A percentile compares a stretch with the other conserved stretches of the same genome.
Conservation (phyloP, 371 early-diverging fungal genomes). For the Mortierella sp. region DNA sequence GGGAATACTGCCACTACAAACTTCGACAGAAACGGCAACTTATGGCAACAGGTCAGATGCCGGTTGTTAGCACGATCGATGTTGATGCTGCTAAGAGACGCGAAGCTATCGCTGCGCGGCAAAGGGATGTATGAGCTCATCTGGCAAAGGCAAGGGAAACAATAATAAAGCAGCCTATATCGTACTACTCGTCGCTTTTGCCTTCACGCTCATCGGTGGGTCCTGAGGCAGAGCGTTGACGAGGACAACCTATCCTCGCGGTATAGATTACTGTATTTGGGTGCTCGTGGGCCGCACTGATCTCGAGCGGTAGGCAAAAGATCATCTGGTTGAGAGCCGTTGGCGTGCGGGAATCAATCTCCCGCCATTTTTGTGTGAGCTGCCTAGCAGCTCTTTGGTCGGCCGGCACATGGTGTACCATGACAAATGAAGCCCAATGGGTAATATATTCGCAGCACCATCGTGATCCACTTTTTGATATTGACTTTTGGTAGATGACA, state of each 20-base stretch:
- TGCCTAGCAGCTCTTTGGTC: background rate
- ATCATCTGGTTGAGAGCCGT: constrained; percentile 4
- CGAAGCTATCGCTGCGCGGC: constrained; percentile 53
- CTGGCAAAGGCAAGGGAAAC: background rate
- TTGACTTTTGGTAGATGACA: too few relatives aligned
- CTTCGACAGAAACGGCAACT: constrained; percentile 46
- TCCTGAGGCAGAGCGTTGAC: too few relatives aligned
- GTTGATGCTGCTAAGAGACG: constrained; percentile 42
- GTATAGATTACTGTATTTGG: too few relatives aligned
- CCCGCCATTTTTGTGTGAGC: constrained; percentile 6
- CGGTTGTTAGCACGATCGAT: constrained; percentile 47
- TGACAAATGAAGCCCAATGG: too few relatives aligned
- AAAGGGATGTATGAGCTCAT: constrained; percentile 25
- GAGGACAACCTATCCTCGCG: too few relatives aligned
- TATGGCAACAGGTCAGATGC: constrained; percentile 52
- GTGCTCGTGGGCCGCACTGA: background rate
- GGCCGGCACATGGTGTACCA: background rate
- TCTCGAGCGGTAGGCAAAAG: background rate
- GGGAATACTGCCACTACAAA: constrained; percentile 53
- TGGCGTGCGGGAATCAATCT: background rate
- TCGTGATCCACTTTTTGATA: too few relatives aligned
- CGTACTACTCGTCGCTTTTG: too few relatives aligned
- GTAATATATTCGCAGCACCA: too few relatives aligned
- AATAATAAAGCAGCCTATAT: background rate
- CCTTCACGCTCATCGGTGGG: too few relatives aligned